These are phyloP conservation scores for Fusarium sp. DNA, from an alignment of 2,329 filamentous ascomycete genomes.

Conservation along the genomic window DNA sequence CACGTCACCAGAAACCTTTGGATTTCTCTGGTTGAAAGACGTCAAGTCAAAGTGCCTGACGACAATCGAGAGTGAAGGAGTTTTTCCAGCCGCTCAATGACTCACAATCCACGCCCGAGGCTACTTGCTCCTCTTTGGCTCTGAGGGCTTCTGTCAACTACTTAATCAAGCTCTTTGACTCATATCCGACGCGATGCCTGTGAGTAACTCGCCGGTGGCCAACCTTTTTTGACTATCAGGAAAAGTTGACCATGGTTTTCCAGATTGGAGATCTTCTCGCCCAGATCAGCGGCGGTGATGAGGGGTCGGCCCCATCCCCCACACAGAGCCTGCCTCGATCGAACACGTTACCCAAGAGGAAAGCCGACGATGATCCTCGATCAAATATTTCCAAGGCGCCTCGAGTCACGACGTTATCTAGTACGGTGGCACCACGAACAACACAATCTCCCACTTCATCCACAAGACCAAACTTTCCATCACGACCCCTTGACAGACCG, in stretches of 20 bases:
- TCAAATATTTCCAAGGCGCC: constrained; percentile 60
- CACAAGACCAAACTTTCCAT: constrained; percentile 40
- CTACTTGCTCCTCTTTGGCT: constrained; percentile 45
- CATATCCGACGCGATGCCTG: constrained; percentile 51
- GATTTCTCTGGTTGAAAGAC: constrained; percentile 35
- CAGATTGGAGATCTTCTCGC: constrained; percentile 61
- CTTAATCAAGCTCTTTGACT: constrained; percentile 25
- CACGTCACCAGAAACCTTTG: constrained; percentile 30
- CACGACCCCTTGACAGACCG: constrained; percentile 49
- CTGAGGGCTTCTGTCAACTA: constrained; percentile 26
- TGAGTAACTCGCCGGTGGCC: constrained; percentile 39
- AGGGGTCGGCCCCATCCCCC: constrained; percentile 56
- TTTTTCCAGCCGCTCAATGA: constrained; percentile 47
- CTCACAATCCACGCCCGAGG: constrained; percentile 46
- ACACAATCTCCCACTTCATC: constrained; percentile 39
- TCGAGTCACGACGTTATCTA: constrained; percentile 51
- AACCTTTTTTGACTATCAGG: constrained; percentile 15
- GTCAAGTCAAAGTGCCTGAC: constrained; percentile 40
- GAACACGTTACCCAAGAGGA: constrained; percentile 65
- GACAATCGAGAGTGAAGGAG: constrained; percentile 34
- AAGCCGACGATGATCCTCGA: constrained; percentile 67
- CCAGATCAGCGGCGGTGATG: constrained; percentile 71
- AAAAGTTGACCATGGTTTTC: constrained; percentile 41
- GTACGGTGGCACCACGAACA: constrained; percentile 41
- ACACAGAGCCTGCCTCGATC: constrained; percentile 50